Base-by-base conservation (phyloP, 495 filamentous ascomycete species). In the Aspergillus indologenus region DNA sequence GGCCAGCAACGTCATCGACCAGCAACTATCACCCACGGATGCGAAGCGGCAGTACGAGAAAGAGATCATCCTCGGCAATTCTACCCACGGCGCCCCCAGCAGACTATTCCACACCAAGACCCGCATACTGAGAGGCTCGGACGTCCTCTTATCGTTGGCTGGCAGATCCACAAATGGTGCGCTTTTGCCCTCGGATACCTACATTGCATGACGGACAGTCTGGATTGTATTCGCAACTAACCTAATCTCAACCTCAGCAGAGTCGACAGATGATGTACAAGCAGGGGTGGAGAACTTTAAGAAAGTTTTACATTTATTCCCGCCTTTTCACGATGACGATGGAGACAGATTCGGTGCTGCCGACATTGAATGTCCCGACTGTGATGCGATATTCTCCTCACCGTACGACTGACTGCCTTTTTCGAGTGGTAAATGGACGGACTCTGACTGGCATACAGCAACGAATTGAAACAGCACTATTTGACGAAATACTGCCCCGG, bases 341-440 rank as follows among this genome's bases (percentile, higher is more conserved):
- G 62, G 54, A 4, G 45, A 60, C 19, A 60, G 31, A 4, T 54
- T 67, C 1, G 67, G 66, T 54, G 62, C 62, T 17, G 56, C 65
- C 40, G 64, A 72, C 47, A 59, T 63, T 31, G 56, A 61, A 52
- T 72, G 69, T 48, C 60, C 63, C 4, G 69, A 72, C 51, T 72
- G 69, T 54, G 65, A 70, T 47, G 69, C 67, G 1, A 59, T 68
- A 4, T 72, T 68, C 52, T 72, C 69, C 19, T 67, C 69, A 1
- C 26, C 58, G 64, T 66, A 56, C 42, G 58, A 56, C 56, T 58
- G 47, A 54, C 23, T 42, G 31, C 23, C 14, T 14, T 26, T 52
- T 21, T 8, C 2, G 5, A 45, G 9, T 18, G 21, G 22, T 12
- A 48, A 23, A n/a, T 47, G 17, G 43, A 29, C 0, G 26, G 14